Evolutionary conservation across 495 filamentous ascomycete genomes (phyloP).

Genomic region (Mytilinidion resinicola): DNA sequence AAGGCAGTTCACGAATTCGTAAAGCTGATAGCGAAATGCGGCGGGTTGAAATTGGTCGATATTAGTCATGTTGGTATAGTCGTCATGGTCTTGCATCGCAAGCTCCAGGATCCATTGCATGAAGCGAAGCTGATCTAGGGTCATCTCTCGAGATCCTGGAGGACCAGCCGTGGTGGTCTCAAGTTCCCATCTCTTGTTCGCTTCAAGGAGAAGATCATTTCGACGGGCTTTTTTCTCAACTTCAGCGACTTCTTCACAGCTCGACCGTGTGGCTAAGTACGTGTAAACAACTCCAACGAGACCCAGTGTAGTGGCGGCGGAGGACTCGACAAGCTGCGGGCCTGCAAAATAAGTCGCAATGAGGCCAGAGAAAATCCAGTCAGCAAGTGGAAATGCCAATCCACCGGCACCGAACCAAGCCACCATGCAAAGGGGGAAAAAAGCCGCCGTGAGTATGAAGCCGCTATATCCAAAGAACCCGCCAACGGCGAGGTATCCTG

Average conservation of each 20-base stretch:
- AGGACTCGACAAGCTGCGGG: not conserved
- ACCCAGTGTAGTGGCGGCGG: not conserved
- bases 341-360: conserved; percentile 6
- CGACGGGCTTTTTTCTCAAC: not conserved
- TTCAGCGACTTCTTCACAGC: conserved; percentile 1
- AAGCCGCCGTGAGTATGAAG: conserved; percentile 3
- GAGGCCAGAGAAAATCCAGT: not conserved
- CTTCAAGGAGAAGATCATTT: conserved; percentile 7
- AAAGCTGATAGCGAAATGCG: conserved; percentile 15
- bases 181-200: conserved; percentile 1
- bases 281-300: conserved; percentile 1
- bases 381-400: conserved; percentile 6
- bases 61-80: conserved; percentile 15
- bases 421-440: conserved; percentile 5
- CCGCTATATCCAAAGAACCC: conserved; percentile 1
- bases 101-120: conserved; percentile 10
- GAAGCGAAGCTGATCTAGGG: conserved; percentile 1
- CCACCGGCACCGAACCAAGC: conserved; percentile 19
- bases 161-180: not conserved
- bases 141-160: conserved; percentile 12
- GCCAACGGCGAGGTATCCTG: conserved; percentile 14
- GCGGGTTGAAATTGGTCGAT: conserved; percentile 22
- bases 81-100: conserved; percentile 7
- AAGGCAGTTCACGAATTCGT: conserved; percentile 9
- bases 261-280: not conserved